These are phyloP conservation scores for Fragaria ananassa DNA, from an alignment of 306 rosid species.

Conservation along the genomic window DNA sequence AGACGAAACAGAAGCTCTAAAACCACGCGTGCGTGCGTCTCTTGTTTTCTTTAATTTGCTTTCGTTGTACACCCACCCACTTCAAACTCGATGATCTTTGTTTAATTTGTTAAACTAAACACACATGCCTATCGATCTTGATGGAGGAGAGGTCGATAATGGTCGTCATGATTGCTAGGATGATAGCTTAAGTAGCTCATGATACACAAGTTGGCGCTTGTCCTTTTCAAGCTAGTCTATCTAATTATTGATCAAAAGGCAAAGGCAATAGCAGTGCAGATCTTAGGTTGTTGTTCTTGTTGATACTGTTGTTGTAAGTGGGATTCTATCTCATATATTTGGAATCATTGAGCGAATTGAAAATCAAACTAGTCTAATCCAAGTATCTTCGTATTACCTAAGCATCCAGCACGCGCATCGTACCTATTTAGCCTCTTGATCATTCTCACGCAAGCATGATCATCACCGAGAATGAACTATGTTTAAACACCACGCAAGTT, in stretches of 20 bases:
- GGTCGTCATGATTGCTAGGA: background rate
- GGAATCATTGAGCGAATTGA: slow-evolving; percentile 49
- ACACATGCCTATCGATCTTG: background rate
- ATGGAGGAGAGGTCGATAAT: background rate
- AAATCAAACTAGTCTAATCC: slow-evolving; percentile 25
- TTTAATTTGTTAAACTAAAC: background rate
- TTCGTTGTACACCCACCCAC: slow-evolving; percentile 18
- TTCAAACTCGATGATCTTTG: background rate
- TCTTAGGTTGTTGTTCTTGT: slow-evolving; percentile 23
- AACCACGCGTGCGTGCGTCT: slow-evolving; percentile 17
- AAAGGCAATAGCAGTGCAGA: background rate
- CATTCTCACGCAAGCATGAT: slow-evolving; percentile 52
- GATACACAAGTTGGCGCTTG: background rate
- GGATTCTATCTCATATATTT: slow-evolving; percentile 43
- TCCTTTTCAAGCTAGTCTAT: background rate
- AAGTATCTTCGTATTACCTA: slow-evolving; percentile 18
- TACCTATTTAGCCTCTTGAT: slow-evolving; percentile 13
- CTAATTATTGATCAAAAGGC: background rate
- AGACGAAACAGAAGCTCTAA: slow-evolving; percentile 18
- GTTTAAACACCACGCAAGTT: background rate
- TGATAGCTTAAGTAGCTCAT: background rate
- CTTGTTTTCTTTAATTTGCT: background rate
- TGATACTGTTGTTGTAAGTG: slow-evolving; percentile 30
- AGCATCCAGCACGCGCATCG: slow-evolving; percentile 47
- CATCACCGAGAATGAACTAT: background rate